A percentile compares a stretch with the other conserved stretches of the same genome.
phyloP scores from a whole-genome alignment of 2,329 filamentous ascomycete species.

The Aspergillus tamarii region DNA sequence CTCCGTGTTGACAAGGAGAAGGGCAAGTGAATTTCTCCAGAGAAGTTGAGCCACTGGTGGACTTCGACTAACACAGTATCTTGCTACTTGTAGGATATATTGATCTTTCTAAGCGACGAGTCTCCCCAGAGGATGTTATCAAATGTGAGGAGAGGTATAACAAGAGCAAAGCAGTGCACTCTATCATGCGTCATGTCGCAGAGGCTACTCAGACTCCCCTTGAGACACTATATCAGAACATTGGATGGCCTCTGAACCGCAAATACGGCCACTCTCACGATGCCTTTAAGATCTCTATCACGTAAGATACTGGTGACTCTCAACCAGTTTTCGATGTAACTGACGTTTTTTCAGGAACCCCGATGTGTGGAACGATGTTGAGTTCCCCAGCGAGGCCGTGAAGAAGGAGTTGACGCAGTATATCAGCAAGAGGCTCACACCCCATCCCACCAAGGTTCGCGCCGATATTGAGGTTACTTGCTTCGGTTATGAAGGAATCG shows the following conservation, averaged over 20 bases:
- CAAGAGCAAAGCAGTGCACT: constrained; percentile 99
- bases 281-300: constrained; percentile 98
- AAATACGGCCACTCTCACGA: constrained; percentile 96
- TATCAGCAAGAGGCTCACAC: constrained; percentile 95
- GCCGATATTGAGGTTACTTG: constrained; percentile 96
- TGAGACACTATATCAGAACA: constrained; percentile 88
- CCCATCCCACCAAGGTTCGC: constrained; percentile 97
- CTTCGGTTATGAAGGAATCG: constrained; percentile 96
- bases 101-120: constrained; percentile 96
- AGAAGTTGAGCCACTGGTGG: not conserved
- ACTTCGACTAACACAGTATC: constrained; percentile 23
- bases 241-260: constrained; percentile 96
- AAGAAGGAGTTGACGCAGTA: constrained; percentile 90
- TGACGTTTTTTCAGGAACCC: constrained; percentile 68
- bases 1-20: constrained; percentile 99
- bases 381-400: constrained; percentile 82
- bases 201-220: constrained; percentile 97
- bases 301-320: constrained; percentile 57
- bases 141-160: constrained; percentile 99
- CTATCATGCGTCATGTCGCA: constrained; percentile 97
- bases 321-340: constrained; percentile 5
- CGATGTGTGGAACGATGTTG: constrained; percentile 91
- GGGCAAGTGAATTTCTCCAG: constrained; percentile 55
- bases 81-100: constrained; percentile 71
- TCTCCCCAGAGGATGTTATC: constrained; percentile 94